Base-by-base conservation (phyloP, 192 early-diverging fungal genomes). In the Coemansia sp. region DNA sequence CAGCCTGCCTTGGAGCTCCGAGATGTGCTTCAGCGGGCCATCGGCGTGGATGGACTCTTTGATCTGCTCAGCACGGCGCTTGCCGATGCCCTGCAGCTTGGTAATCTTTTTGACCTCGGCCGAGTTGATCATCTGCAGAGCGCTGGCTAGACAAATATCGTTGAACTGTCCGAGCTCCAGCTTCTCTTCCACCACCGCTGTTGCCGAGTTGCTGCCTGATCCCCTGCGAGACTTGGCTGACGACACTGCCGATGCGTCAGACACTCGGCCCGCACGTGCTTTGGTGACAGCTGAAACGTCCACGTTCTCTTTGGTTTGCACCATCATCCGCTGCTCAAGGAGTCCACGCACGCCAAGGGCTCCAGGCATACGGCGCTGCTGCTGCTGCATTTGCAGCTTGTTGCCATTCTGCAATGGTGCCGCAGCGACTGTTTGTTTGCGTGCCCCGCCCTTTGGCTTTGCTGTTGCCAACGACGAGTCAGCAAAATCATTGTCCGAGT, bases 41-140 rank as follows among this genome's bases (percentile, higher is more conserved):
- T 69, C 43, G 1, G 35, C 40, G 13, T 71, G 66, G n/a, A 85
- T 70, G 9, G 66, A 73, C 11, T 63, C 82, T 20, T 83, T 69
- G 29, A 88, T 88, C 61, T 82, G 79, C 69, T 83, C 77, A 2
- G 87, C 87, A 6, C 87, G 78, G 8, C 84, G 82, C 63, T 85
- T 84, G 38, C 87, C 87, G 36, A 88, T 85, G 13, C 82, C 83
- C 58, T 85, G 83, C 11, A 88, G 65, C 50, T 76, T 75, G 70
- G 75, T 84, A 22, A 88, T 79, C 48, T 74, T 73, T 53, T 83
- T 85, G 22, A 83, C 67, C 19, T 80, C 77, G 25, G 72, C 80
- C 43, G 76, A 76, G 52, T 88, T 88, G 61, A 88, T 74, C 61
- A 87, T 76, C 57, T 82, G 75, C 65, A 87, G 70, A 2, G 78